Evolutionary conservation across 768 basidiomycete species (phyloP).

Genomic region (Pisolithus tinctorius): DNA sequence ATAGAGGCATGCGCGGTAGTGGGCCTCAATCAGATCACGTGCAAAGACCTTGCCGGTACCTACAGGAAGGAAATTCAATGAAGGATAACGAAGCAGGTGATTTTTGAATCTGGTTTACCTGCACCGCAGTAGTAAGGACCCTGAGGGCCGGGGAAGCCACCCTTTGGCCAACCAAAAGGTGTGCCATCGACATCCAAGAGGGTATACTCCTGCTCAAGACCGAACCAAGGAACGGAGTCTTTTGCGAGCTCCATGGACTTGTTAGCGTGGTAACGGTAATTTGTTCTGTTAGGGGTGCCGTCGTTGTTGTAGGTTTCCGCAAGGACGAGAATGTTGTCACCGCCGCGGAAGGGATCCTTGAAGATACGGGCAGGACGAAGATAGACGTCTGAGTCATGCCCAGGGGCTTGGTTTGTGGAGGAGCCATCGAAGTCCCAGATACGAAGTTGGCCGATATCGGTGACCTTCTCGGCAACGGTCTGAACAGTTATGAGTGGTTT

Average conservation of each 20-base stretch:
- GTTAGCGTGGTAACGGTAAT: constrained; percentile 88
- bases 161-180: constrained; percentile 96
- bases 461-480: constrained; percentile 85
- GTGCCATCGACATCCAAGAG: constrained; percentile 88
- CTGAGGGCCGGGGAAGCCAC: constrained; percentile 98
- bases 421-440: constrained; percentile 99
- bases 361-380: constrained; percentile 96
- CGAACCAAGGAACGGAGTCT: constrained; percentile 85
- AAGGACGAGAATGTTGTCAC: constrained; percentile 95
- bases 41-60: constrained; percentile 97
- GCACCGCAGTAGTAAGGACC: constrained; percentile 99
- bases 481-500: constrained; percentile 22
- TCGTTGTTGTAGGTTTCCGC: constrained; percentile 99
- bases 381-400: constrained; percentile 93
- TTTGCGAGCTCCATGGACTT: constrained; percentile 95
- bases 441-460: constrained; percentile 85
- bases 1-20: constrained; percentile 96
- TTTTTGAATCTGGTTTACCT: constrained; percentile 44
- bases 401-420: constrained; percentile 95
- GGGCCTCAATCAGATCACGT: constrained; percentile 97
- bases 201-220: constrained; percentile 98
- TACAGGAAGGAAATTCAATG: constrained; percentile 24
- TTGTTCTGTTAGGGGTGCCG: constrained; percentile 95
- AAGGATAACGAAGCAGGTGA: background rate
- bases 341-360: constrained; percentile 98